Evolutionary conservation across 73 alveolate genomes (phyloP), one percentile per base, ranked within the genome.

Genomic region (Effrenium voratum): DNA sequence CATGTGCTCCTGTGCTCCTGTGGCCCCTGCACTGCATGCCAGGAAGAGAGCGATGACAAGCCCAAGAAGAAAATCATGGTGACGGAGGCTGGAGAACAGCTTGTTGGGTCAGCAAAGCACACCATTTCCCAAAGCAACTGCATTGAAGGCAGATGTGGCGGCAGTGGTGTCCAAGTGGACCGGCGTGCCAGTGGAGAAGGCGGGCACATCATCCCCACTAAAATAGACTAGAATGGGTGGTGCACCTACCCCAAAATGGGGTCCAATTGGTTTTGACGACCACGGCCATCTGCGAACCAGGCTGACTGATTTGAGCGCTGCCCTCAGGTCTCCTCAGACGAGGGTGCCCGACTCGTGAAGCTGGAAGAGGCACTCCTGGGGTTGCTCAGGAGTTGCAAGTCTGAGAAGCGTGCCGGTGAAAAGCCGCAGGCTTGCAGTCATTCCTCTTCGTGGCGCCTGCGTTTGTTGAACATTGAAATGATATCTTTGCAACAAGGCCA

Each of bases 81-180:
- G 49, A 90, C 97, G 13, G 97, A 90, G 97, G 97, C 80, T 30
- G 34, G 79, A 13, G 41, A 66, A 1, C 41, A 24, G 41, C 79
- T 10, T 24, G 8, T 66, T 26, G 43, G 41, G n/a, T 16, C 79
- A 66, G 16, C n/a, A 66, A 10, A 66, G 10, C 43, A 28, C 79
- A 16, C 30, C 41, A n/a, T 13, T 30, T 16, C 30, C 19, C 79
- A 5, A 26, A 8, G 8, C 12, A 30, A 22, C 28, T 16, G 43
- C 19, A 16, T 49, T 34, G 30, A 3, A 92, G 98, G 98, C 90
- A 49, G 98, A 92, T 52, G 98, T 92, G 47, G 98, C 98, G 15
- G 98, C 98, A 1, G 98, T 92, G 76, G 98, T 92, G 50, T 92
- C 98, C 70, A 92, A 92, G 98, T 92, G 98, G 98, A 92, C 98